Evolutionary conservation across 208 protist species (phyloP).

Genomic region (Crithidia thermophila): DNA sequence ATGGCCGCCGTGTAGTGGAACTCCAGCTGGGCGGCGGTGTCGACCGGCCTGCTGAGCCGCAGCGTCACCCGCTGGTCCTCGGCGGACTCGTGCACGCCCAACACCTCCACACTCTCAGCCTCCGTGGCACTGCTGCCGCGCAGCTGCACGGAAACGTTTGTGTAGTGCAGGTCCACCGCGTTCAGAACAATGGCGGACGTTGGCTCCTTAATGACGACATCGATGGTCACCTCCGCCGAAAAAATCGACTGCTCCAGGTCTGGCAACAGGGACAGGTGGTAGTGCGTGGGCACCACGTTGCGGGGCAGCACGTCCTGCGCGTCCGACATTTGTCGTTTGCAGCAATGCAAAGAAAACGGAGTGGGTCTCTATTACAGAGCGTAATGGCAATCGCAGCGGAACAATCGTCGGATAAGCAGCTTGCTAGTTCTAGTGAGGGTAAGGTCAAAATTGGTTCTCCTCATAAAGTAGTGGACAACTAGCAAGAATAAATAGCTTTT

Average conservation of each 20-base stretch:
- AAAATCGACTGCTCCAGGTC: conserved; percentile 77
- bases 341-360: too few relatives aligned
- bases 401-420: too few relatives aligned
- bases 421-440: too few relatives aligned
- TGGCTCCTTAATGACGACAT: conserved; percentile 24
- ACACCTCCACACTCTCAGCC: background rate
- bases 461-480: too few relatives aligned
- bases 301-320: conserved; percentile 61
- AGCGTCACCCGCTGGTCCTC: conserved; percentile 41
- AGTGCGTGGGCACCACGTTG: conserved; percentile 55
- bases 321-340: conserved; percentile 20
- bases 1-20: conserved; percentile 90
- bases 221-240: conserved; percentile 56
- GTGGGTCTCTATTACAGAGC: too few relatives aligned
- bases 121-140: background rate
- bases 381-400: too few relatives aligned
- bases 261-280: conserved; percentile 60
- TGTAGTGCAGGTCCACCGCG: conserved; percentile 56
- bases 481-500: too few relatives aligned
- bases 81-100: conserved; percentile 31
- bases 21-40: conserved; percentile 39
- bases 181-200: conserved; percentile 68
- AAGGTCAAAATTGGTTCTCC: too few relatives aligned
- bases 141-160: conserved; percentile 32
- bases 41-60: conserved; percentile 18